phyloP scores from a whole-genome alignment of 1,284 basidiomycete genomes.

The Meira nashicola region DNA sequence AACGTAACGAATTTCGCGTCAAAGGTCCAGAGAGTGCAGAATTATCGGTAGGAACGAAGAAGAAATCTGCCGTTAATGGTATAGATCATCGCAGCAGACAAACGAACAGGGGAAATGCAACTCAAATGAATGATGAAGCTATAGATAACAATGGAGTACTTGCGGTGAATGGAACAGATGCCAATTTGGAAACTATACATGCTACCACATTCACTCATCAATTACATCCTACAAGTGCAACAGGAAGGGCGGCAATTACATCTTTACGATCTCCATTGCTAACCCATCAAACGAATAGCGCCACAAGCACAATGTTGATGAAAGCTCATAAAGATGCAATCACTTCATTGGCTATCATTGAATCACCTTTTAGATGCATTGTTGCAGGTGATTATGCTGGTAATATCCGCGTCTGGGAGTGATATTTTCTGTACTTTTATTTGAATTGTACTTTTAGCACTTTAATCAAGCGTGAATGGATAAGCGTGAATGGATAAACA shows the following conservation, averaged over 20 bases:
- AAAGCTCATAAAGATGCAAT: slow-evolving; percentile 71
- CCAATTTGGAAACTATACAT: background rate
- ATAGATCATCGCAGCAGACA: background rate
- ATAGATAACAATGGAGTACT: background rate
- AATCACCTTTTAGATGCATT: slow-evolving; percentile 78
- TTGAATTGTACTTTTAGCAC: too few species aligned
- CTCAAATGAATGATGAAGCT: background rate
- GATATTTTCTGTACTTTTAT: background rate
- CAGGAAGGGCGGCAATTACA: background rate
- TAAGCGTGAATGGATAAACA: too few species aligned
- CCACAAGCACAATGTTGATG: slow-evolving; percentile 7
- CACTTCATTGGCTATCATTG: slow-evolving; percentile 72
- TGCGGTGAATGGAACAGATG: background rate
- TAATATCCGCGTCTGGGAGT: slow-evolving; percentile 48
- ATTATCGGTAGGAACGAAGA: background rate
- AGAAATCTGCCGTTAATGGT: background rate
- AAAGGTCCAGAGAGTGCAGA: background rate
- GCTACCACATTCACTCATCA: background rate
- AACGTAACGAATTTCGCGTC: slow-evolving; percentile 16
- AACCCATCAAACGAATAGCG: slow-evolving; percentile 23
- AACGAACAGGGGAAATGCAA: background rate
- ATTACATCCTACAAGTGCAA: background rate
- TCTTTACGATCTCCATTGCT: slow-evolving; percentile 25
- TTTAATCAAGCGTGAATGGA: too few species aligned
- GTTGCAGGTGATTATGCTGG: slow-evolving; percentile 67